Base-by-base conservation (phyloP, 192 early-diverging fungal genomes). In the Coemansia sp. region DNA sequence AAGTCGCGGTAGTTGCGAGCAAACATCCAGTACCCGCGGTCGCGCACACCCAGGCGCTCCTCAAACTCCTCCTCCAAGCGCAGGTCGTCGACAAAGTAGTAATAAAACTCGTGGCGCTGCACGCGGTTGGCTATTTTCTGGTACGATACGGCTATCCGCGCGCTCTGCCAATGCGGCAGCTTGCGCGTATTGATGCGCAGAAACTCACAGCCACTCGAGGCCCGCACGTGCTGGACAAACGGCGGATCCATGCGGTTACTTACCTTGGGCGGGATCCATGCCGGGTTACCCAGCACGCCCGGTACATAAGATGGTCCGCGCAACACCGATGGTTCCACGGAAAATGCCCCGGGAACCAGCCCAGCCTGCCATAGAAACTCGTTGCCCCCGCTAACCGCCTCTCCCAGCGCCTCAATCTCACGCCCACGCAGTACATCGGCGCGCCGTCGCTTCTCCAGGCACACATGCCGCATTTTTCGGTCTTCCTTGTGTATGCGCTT, bases 31-130 rank as follows among this genome's bases (percentile, higher is more conserved):
- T 74, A 74, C 5, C 71, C 71, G 19, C 37, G 50, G 27, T 74
- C 71, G 17, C 49, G 35, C 36, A 74, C 50, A 1, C 71, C 71
- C 25, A 74, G 53, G 5, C 64, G 49, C 1, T n/a, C 37, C 41
- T 74, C 71, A 63, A 74, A 74, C 60, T 67, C 71, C 38, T 74
- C 71, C 29, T 74, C 71, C 4, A 74, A 45, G 43, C 22, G 29
- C 33, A 74, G 50, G 23, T 74, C 71, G 13, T 67, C 52, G 23
- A 47, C 36, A 15, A 74, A 52, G n/a, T 56, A 32, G 22, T 43
- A 74, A 46, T 50, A 74, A 24, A 67, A 63, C 53, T 74, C 71
- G 34, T 74, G 71, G 11, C 33, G 17, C 19, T n/a, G 20, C 35
- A 74, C 11, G 4, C 56, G 40, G 4, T 46, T 38, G 0, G 60